Percentiles rank a stretch among this genome's conserved stretches.
Evolutionary conservation across 495 filamentous ascomycete species (phyloP).

Genomic region (Cercophora scortea): DNA sequence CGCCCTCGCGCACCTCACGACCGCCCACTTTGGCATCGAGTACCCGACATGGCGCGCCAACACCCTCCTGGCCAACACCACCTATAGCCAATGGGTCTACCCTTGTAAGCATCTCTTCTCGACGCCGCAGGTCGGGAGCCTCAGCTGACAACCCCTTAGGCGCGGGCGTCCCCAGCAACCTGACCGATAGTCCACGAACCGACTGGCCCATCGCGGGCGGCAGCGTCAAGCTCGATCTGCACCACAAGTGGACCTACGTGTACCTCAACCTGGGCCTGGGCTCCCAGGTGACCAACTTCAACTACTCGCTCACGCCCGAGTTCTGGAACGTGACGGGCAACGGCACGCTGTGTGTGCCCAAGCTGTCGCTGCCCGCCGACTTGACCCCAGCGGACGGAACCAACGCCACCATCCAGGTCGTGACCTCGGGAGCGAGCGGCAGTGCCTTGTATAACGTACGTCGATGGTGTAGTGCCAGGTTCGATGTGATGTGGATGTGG

Average conservation of each 20-base stretch:
- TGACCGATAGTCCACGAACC: conserved; percentile 43
- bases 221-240: conserved; percentile 40
- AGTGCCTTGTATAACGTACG: conserved; percentile 54
- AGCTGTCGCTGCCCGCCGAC: conserved; percentile 35
- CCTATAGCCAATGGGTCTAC: conserved; percentile 46
- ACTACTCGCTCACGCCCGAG: conserved; percentile 44
- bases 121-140: neutral
- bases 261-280: conserved; percentile 60
- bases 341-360: conserved; percentile 50
- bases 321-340: conserved; percentile 54
- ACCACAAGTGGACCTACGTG: conserved; percentile 50
- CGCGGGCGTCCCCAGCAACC: conserved; percentile 43
- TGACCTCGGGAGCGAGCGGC: conserved; percentile 43
- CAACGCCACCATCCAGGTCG: conserved; percentile 48
- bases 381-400: conserved; percentile 40
- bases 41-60: conserved; percentile 53
- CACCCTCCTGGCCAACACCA: conserved; percentile 28
- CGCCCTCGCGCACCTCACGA: conserved; percentile 26
- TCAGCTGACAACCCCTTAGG: conserved; percentile 28
- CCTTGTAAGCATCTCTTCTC: conserved; percentile 42
- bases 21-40: conserved; percentile 50
- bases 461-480: conserved; percentile 2
- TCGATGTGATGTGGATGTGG: neutral
- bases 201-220: conserved; percentile 54
- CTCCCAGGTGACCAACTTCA: conserved; percentile 46